Conservation (phyloP, 1,284 basidiomycete genomes). For the Pterula multifida region DNA sequence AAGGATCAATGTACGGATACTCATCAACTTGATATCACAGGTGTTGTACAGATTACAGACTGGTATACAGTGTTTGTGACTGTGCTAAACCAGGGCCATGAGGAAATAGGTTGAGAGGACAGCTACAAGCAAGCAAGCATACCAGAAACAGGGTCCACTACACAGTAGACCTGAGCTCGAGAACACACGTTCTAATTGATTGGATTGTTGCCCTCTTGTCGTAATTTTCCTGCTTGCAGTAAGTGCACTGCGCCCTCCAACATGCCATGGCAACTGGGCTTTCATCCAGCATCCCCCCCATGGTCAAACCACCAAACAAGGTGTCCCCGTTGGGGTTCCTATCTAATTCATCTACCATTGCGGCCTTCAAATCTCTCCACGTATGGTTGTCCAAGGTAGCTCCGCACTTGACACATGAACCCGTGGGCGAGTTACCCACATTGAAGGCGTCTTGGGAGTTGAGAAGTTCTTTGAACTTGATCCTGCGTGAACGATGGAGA, state of each 20-base stretch:
- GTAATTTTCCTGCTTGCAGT: not conserved
- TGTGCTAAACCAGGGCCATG: no score
- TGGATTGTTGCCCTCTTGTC: slow-evolving; percentile 1
- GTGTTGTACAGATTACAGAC: no score
- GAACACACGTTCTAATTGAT: not conserved
- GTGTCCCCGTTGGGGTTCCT: slow-evolving; percentile 24
- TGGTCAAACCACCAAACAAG: slow-evolving; percentile 9
- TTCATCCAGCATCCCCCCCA: not conserved
- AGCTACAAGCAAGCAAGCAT: no score
- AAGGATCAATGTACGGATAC: no score
- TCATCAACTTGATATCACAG: no score
- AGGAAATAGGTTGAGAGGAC: no score
- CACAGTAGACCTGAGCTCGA: not conserved
- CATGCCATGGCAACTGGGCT: not conserved
- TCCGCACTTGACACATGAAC: slow-evolving; percentile 24
- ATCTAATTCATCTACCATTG: slow-evolving; percentile 28
- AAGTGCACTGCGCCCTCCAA: slow-evolving; percentile 1
- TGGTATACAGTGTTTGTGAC: no score
- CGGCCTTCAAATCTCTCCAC: slow-evolving; percentile 28
- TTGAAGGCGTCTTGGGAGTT: slow-evolving; percentile 30
- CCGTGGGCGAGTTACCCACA: slow-evolving; percentile 25
- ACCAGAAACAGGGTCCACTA: not conserved
- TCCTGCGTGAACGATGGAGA: slow-evolving; percentile 25
- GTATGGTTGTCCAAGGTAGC: slow-evolving; percentile 26
- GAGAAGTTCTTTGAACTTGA: slow-evolving; percentile 24